Conservation (phyloP, 768 basidiomycete species). For the Tulasnella sp. region DNA sequence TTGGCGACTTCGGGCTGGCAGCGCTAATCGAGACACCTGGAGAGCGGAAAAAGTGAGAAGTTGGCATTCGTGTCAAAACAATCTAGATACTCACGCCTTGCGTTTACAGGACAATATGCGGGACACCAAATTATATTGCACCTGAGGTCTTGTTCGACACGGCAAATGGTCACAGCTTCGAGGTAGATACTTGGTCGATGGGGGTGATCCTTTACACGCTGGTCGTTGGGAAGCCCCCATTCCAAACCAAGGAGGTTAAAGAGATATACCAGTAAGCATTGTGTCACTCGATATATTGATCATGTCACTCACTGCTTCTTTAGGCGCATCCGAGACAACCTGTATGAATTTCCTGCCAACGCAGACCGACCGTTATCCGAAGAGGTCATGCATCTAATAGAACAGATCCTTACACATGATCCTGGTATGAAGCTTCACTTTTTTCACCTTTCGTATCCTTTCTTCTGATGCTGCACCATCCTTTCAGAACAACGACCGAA, state of each 20-base stretch:
- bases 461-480: background rate
- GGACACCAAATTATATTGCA: constrained; percentile 97
- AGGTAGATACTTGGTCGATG: constrained; percentile 96
- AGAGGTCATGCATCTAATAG: constrained; percentile 67
- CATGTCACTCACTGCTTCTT: constrained; percentile 1
- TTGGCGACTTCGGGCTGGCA: constrained; percentile 94
- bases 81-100: background rate
- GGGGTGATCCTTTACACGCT: constrained; percentile 94
- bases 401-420: constrained; percentile 73
- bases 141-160: constrained; percentile 96
- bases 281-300: constrained; percentile 3
- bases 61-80: background rate
- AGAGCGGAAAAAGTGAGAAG: constrained; percentile 75
- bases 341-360: constrained; percentile 70
- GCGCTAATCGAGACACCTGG: constrained; percentile 94
- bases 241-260: constrained; percentile 97
- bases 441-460: background rate
- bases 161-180: constrained; percentile 92
- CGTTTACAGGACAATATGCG: constrained; percentile 72
- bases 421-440: constrained; percentile 33
- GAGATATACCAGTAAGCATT: constrained; percentile 74
- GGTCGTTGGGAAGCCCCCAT: constrained; percentile 88
- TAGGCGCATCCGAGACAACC: constrained; percentile 86
- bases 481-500: constrained; percentile 54
- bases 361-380: constrained; percentile 55